A percentile compares a stretch with the other conserved stretches of the same genome.
Conservation (phyloP, 495 filamentous ascomycete genomes). For the Penicillium diatomitis region DNA sequence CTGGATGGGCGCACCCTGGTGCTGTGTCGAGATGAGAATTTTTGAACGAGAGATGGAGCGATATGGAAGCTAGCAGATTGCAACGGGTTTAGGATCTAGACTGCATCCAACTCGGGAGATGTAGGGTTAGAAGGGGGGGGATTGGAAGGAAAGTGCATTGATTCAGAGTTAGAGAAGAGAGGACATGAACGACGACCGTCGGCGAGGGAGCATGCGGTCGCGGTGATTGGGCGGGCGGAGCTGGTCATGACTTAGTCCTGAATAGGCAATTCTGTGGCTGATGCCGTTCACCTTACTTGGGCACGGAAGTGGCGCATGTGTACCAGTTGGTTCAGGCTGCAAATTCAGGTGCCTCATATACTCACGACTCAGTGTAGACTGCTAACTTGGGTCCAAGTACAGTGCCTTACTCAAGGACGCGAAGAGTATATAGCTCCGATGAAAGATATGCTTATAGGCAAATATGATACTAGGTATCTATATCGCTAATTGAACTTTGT, state of each 20-base stretch:
- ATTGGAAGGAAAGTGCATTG: constrained; percentile 1
- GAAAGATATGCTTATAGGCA: no score
- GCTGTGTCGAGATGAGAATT: constrained; percentile 5
- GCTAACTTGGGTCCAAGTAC: no score
- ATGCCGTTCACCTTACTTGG: neutral
- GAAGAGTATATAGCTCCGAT: no score
- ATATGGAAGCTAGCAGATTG: neutral
- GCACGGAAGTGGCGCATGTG: no score
- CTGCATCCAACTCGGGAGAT: constrained; percentile 8
- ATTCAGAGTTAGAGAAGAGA: constrained; percentile 3
- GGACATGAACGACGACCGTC: constrained; percentile 10
- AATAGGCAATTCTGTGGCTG: constrained; percentile 6
- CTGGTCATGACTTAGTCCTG: neutral
- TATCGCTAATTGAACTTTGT: no score
- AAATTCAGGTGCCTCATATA: no score
- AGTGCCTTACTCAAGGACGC: no score
- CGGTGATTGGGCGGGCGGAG: constrained; percentile 15
- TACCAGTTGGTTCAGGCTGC: no score
- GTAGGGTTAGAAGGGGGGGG: neutral
- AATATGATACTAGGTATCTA: no score
- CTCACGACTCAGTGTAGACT: no score
- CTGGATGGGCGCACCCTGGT: constrained; percentile 17
- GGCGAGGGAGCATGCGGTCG: constrained; percentile 15
- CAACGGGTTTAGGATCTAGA: constrained; percentile 5
- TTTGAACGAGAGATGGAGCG: neutral